Evolutionary conservation across 495 filamentous ascomycete genomes (phyloP), one percentile per base, ranked within the genome.

Genomic region (Tuber magnatum): DNA sequence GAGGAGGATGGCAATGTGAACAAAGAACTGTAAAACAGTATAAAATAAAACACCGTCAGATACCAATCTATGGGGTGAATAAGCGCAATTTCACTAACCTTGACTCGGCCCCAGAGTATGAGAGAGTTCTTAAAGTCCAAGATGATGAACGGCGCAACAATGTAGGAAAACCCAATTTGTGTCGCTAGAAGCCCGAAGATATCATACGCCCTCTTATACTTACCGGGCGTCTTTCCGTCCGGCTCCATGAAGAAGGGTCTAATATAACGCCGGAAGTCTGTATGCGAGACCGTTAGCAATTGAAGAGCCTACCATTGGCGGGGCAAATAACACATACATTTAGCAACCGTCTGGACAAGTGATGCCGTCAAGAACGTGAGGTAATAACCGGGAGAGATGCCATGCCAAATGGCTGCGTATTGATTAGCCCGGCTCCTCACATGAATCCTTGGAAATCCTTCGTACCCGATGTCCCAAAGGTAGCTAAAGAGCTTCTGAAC

Each of bases 361-460:
- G 92, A 91, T 2, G 92, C 95, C 32, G 97, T 87, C 71, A 97
- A 84, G 77, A 99, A 99, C 14, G 92, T 87, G 70, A 99, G 83
- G 83, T 99, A 98, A 83, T 99, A 99, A 8, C 95, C 95, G 0
- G 96, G 95, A 77, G 95, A 95, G 85, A 98, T 97, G 28, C 95
- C 95, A 83, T 99, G 95, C 95, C 95, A 99, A 82, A 98, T 92
- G 1, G 95, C 95, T 71, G 41, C 20, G 28, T 65, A 65, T 35
- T 35, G 28, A 35, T 65, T 35, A 65, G 56, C 56, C 32, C 56
- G 4, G 56, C 28, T 16, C 3, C 28, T 35, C 56, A 32, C 28
- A 35, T 65, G 32, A 65, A 65, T 20, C 28, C 56, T 8, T 35
- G 1, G 16, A 38, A 65, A 65, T 12, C 16, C 56, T 20, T 65